Base-by-base conservation (phyloP, 306 rosid genomes). In the Senna tora region DNA sequence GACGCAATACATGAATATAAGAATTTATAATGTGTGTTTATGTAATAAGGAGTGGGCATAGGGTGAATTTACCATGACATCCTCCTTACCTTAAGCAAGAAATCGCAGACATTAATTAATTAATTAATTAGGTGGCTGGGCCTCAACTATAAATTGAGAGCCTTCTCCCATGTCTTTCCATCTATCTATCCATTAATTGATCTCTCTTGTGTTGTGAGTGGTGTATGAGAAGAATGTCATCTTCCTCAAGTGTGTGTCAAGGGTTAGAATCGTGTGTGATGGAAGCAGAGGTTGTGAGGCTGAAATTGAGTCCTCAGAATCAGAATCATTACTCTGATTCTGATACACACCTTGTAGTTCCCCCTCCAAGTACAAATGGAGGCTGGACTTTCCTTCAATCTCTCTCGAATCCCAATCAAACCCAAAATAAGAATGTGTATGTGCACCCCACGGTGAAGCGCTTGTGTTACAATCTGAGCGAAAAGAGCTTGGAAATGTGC, bases 401-500 rank as follows among this genome's bases (percentile, higher is more conserved):
- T 55, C 67, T 61, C 46, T 45, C 19, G 28, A 14, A 61, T 39
- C n/a, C n/a, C n/a, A n/a, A n/a, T n/a, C n/a, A 80, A 71, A 66
- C 64, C 6, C 55, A 74, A 57, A 66, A 28, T 0, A 81, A 82
- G 0, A 43, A 74, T 22, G 74, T 82, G 43, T 90, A 90, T 79
- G 85, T 88, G 17, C 90, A 81, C 77, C 96, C 93, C 0, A 65
- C 72, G 15, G 65, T 47, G 1, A 86, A 83, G 73, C 75, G 71
- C 45, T 79, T 80, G 6, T 77, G 89, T 60, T 69, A 80, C 5
- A 61, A 15, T 63, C 92, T 92, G 38, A 90, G 79, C 30, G 73
- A 78, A 16, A 77, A 73, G 75, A 86, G 98, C 90, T 75, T 92
- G 69, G 85, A 81, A 60, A 78, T 92, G 84, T 92, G 98, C 77